Percentiles rank a stretch among this genome's conserved stretches.
Evolutionary conservation across 2,329 filamentous ascomycete genomes (phyloP).

Genomic region (Zymoseptoria crescenta): DNA sequence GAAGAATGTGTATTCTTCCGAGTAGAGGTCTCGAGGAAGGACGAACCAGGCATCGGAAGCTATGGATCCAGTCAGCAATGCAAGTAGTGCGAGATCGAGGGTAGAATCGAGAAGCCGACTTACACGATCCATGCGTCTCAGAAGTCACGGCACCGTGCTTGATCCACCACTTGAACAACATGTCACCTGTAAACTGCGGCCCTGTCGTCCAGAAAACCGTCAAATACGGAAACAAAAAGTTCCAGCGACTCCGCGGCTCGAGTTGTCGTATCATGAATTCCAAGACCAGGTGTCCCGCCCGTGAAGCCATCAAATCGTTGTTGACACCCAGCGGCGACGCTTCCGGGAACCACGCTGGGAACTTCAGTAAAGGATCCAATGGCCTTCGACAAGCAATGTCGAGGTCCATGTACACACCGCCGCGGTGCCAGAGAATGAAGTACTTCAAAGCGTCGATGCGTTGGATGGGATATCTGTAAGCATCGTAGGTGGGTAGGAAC

Average conservation of each 20-base stretch:
- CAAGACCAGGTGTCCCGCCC: conserved; percentile 19
- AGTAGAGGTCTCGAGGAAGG: conserved; percentile 25
- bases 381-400: conserved; percentile 60
- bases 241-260: conserved; percentile 11
- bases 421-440: conserved; percentile 65
- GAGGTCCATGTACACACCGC: conserved; percentile 71
- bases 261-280: conserved; percentile 15
- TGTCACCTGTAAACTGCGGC: conserved; percentile 23
- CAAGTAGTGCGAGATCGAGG: background rate
- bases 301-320: conserved; percentile 61
- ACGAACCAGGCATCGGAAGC: conserved; percentile 3
- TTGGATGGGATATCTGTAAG: conserved; percentile 67
- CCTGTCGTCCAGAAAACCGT: conserved; percentile 28
- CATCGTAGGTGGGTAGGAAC: conserved; percentile 54
- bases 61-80: background rate
- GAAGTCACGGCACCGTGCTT: background rate
- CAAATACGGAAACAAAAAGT: conserved; percentile 22
- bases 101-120: no score
- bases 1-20: conserved; percentile 27
- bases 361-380: conserved; percentile 55
- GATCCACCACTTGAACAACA: conserved; percentile 21
- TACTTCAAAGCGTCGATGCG: conserved; percentile 67
- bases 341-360: conserved; percentile 59
- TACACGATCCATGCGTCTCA: background rate
- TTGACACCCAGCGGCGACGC: conserved; percentile 66